Percentiles rank a stretch among this genome's conserved stretches.
Evolutionary conservation across 805 yeast species (phyloP).

Genomic region (Yamadazyma scolyti): DNA sequence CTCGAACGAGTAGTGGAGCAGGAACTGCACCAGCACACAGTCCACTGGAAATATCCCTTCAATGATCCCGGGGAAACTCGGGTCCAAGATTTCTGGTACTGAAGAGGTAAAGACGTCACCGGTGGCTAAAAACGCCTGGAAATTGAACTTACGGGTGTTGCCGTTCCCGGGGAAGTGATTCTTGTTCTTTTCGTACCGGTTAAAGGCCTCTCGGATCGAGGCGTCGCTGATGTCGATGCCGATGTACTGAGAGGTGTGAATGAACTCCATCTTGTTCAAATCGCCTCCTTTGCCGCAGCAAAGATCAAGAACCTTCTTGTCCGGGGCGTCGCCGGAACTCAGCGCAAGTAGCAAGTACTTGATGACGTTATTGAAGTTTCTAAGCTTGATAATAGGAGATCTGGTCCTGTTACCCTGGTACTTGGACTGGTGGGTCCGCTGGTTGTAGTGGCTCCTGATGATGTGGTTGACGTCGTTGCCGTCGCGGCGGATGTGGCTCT

Average conservation of each 20-base stretch:
- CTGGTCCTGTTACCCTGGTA: constrained; percentile 55
- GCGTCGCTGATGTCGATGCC: constrained; percentile 93
- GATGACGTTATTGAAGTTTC: constrained; percentile 89
- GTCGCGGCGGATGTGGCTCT: constrained; percentile 30
- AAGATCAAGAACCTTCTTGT: constrained; percentile 61
- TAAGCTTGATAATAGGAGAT: constrained; percentile 80
- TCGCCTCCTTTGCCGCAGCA: constrained; percentile 99
- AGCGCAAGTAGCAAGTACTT: constrained; percentile 81
- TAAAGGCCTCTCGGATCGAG: constrained; percentile 79
- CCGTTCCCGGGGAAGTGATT: constrained; percentile 35
- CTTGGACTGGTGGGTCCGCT: constrained; percentile 68
- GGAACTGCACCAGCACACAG: constrained; percentile 85
- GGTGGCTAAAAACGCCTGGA: constrained; percentile 79
- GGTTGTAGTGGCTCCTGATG: constrained; percentile 83
- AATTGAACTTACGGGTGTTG: constrained; percentile 49
- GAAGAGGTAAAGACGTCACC: constrained; percentile 85
- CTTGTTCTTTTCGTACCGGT: constrained; percentile 59
- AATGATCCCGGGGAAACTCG: constrained; percentile 54
- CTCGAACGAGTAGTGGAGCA: constrained; percentile 93
- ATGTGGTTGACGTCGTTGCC: constrained; percentile 54
- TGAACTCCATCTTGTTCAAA: constrained; percentile 79
- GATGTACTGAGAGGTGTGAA: constrained; percentile 68
- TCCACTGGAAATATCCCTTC: constrained; percentile 79
- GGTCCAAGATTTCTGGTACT: constrained; percentile 60
- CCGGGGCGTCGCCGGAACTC: constrained; percentile 49